Evolutionary conservation across 495 filamentous ascomycete species (phyloP).

Genomic region (Aspergillus sparsus): DNA sequence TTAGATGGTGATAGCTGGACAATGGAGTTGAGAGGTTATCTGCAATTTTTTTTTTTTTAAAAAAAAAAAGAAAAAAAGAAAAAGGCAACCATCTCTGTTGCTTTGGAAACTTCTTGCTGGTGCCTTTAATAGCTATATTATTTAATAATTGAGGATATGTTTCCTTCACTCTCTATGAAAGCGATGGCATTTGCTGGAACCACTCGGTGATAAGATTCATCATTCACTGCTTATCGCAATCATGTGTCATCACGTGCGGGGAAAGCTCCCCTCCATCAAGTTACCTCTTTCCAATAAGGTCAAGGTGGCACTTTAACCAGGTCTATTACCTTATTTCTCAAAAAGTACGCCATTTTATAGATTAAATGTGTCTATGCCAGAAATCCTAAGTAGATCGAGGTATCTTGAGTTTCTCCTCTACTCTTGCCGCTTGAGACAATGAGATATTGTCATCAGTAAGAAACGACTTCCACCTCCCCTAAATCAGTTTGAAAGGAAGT

Average conservation of each 20-base stretch:
- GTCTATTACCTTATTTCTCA: not conserved
- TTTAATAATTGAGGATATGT: not conserved
- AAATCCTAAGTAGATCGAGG: not conserved
- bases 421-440: not conserved
- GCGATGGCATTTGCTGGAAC: not conserved
- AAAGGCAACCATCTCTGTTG: too few relatives aligned
- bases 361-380: not conserved
- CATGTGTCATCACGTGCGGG: conserved; percentile 26
- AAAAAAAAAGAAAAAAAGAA: too few relatives aligned
- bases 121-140: not conserved
- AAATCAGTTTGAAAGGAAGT: not conserved
- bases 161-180: not conserved
- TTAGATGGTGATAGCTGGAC: too few relatives aligned
- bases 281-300: not conserved
- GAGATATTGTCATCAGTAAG: not conserved
- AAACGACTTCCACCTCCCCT: not conserved
- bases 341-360: not conserved
- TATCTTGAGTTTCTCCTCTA: not conserved
- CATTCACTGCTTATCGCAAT: conserved; percentile 19
- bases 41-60: too few relatives aligned
- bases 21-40: too few relatives aligned
- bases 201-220: conserved; percentile 9
- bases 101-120: too few relatives aligned
- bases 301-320: too few relatives aligned
- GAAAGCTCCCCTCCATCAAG: conserved; percentile 16